Evolutionary conservation across 805 yeast genomes (phyloP).

Genomic region (Yarrowia keelungensis): DNA sequence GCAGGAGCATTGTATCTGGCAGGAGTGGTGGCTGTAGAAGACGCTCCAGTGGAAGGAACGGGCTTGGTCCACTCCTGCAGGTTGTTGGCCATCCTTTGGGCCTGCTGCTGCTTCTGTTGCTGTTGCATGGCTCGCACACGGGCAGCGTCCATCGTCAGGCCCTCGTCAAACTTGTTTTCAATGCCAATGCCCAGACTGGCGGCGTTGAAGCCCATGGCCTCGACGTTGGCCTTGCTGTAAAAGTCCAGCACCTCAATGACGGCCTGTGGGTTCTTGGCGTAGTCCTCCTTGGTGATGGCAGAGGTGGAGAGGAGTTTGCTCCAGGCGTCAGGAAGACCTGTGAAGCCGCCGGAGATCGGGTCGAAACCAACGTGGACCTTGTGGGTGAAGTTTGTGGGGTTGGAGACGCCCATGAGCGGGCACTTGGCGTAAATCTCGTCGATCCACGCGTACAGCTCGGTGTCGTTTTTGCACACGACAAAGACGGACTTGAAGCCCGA

Average conservation of each 20-base stretch:
- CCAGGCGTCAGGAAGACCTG: conserved; percentile 95
- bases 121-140: conserved; percentile 29
- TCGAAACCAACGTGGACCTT: conserved; percentile 95
- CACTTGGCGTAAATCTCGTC: conserved; percentile 69
- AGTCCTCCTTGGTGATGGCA: conserved; percentile 88
- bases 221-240: conserved; percentile 54
- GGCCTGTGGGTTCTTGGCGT: conserved; percentile 90
- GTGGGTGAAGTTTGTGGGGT: conserved; percentile 94
- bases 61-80: conserved; percentile 39
- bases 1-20: conserved; percentile 1
- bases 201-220: conserved; percentile 39
- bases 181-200: conserved; percentile 31
- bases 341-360: conserved; percentile 79
- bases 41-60: not conserved
- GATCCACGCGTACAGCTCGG: conserved; percentile 87
- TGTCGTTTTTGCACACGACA: conserved; percentile 76
- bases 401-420: conserved; percentile 67
- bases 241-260: conserved; percentile 90
- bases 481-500: conserved; percentile 65
- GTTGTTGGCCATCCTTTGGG: conserved; percentile 26
- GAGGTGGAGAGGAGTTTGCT: conserved; percentile 78
- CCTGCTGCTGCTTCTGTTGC: conserved; percentile 30
- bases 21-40: not conserved
- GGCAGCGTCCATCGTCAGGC: conserved; percentile 25
- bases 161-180: conserved; percentile 30